Evolutionary conservation across 495 filamentous ascomycete species (phyloP), one percentile per base, ranked within the genome.

Genomic region (Alectoria sarmentosa): DNA sequence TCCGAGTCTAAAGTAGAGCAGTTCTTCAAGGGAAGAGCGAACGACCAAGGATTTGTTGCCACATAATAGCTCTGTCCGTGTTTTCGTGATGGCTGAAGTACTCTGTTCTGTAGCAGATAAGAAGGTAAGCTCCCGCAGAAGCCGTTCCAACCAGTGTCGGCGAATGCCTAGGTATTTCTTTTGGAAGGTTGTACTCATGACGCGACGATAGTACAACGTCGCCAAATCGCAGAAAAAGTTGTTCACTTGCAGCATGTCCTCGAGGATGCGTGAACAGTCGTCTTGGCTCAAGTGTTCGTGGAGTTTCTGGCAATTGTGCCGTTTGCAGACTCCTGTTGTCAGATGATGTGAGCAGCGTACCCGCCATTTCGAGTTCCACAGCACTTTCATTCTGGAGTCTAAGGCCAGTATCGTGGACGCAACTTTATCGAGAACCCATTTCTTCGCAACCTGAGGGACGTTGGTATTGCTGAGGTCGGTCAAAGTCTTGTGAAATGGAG

Each of bases 21-120:
- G 52, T 2, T 64, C 65, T 60, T 73, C 72, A 4, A 74, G 54
- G 23, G 36, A 65, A 28, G 64, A 63, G 13, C 41, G 44, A 8
- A 70, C 62, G 19, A n/a, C 54, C 5, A 23, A 17, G 37, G 64
- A 69, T 9, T 30, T 37, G 10, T 23, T 28, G 4, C 21, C 46
- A 1, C 8, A 28, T 0, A 46, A 39, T 2, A 68, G 4, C 21
- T 56, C 15, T 26, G 32, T 28, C 52, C 49, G 38, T 10, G 58
- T 28, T 21, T 34, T 21, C 46, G 30, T 10, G 37, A 71, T 65
- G 8, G 65, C 59, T 17, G n/a, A 32, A 15, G 52, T 4, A 6
- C 56, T 64, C 37, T 74, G 72, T 32, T 71, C 71, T 2, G 61
- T 37, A 9, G 67, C 38, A n/a, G 58, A 65, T n/a, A 74, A 17